Evolutionary conservation across 345 rosid genomes (phyloP), one percentile per base, ranked within the genome.

Genomic region (Salix arbutifolia): DNA sequence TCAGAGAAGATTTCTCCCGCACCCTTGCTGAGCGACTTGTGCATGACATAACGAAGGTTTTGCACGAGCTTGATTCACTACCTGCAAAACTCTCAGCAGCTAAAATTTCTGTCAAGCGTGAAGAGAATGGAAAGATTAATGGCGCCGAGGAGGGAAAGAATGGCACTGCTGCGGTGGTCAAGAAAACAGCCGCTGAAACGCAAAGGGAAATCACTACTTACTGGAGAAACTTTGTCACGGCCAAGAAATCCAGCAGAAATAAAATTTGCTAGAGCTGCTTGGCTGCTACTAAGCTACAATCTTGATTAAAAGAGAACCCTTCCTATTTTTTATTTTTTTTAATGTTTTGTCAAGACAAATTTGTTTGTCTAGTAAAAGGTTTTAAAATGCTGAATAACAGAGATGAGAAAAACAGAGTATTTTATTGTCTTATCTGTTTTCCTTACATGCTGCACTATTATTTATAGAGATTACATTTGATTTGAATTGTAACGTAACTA

Each of bases 1-100:
- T 93, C 1, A 83, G 99, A 56, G 99, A 95, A 82, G 99, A 93
- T 75, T 91, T 95, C 86, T 95, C 99, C 0, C 87, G 97, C 80
- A 87, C 97, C 9, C 86, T 95, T 2, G 97, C 99, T 0, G 97
- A 95, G 87, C 90, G 99, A 38, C 92, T 91, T 8, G 97, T 93
- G 83, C 38, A 56, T 5, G 99, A 95, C 85, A 84, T 95, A 33
- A 73, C 81, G 7, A 95, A 90, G 86, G 99, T 95, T 72, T 75
- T 95, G 31, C 88, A 81, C 35, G 99, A 95, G 70, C 89, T 95
- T 0, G 99, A 95, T 48, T 40, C 75, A 8, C 85, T 91, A 25
- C 97, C 97, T 35, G 85, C 90, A 0, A 86, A 40, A 77, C n/a
- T 86, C 46, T 70, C 56, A 19, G 86, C 89, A 19, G 87, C 89